Percentiles rank a stretch among this genome's conserved stretches.
Conservation (phyloP, 768 basidiomycete species). For the Boletus rubropictus region DNA sequence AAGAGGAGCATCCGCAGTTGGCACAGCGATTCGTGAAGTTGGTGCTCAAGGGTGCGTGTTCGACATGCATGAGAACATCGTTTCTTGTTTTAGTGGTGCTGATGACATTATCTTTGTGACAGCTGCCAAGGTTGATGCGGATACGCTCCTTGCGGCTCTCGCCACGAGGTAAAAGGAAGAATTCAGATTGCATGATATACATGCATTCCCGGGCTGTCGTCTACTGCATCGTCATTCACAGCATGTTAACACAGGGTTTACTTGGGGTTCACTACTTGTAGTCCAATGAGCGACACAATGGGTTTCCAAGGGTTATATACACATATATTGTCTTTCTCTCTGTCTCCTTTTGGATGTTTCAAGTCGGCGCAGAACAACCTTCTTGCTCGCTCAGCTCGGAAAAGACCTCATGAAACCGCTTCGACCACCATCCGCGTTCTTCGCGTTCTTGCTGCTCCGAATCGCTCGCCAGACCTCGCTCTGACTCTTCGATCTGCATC, state of each 20-base stretch:
- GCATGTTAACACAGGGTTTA: background rate
- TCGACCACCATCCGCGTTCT: slow-evolving; percentile 70
- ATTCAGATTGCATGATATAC: slow-evolving; percentile 1
- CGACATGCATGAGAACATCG: background rate
- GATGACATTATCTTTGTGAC: background rate
- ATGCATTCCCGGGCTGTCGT: background rate
- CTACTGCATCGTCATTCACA: slow-evolving; percentile 4
- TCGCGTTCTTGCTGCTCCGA: slow-evolving; percentile 48
- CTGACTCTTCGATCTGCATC: slow-evolving; percentile 40
- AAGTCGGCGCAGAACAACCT: background rate
- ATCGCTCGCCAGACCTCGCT: slow-evolving; percentile 25
- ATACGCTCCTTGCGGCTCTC: slow-evolving; percentile 53
- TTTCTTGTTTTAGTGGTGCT: background rate
- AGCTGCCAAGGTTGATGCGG: slow-evolving; percentile 65
- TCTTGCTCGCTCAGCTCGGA: slow-evolving; percentile 43
- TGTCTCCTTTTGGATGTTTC: background rate
- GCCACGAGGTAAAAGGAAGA: slow-evolving; percentile 33
- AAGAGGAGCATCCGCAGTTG: slow-evolving; percentile 60
- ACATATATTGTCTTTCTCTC: background rate
- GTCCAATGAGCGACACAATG: slow-evolving; percentile 1
- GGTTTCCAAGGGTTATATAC: background rate
- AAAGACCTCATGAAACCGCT: slow-evolving; percentile 59
- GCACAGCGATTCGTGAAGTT: slow-evolving; percentile 62
- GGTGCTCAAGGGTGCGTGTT: slow-evolving; percentile 62
- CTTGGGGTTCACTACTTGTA: background rate